Conservation (phyloP, 2,329 filamentous ascomycete genomes). For the Pyricularia sp. region DNA sequence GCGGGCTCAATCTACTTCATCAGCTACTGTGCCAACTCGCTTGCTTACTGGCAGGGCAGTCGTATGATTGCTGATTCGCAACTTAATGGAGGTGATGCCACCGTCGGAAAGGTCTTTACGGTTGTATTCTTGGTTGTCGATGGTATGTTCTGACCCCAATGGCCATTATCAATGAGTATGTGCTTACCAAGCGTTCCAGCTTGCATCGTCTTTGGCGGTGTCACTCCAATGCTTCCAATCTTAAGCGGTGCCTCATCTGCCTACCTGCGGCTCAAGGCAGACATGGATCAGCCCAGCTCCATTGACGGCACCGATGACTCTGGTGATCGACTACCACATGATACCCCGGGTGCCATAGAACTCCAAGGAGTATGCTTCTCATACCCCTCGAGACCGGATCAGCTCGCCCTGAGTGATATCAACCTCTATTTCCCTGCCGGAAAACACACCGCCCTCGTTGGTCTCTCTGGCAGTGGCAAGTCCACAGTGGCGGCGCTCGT, state of each 20-base stretch:
- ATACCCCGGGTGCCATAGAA: conserved; percentile 31
- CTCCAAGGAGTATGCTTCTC: conserved; percentile 30
- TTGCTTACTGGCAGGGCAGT: conserved; percentile 57
- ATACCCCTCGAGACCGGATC: conserved; percentile 29
- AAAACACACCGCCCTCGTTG: conserved; percentile 41
- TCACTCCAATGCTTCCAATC: conserved; percentile 49
- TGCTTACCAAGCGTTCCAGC: conserved; percentile 17
- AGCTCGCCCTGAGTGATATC: conserved; percentile 27
- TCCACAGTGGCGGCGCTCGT: conserved; percentile 34
- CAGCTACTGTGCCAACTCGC: conserved; percentile 51
- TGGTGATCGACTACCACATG: conserved; percentile 29
- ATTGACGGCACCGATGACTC: conserved; percentile 29
- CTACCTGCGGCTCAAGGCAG: conserved; percentile 43
- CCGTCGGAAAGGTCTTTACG: conserved; percentile 28
- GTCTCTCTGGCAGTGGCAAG: conserved; percentile 39
- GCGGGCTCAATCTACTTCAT: conserved; percentile 53
- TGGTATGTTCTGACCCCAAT: conserved; percentile 11
- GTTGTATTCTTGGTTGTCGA: conserved; percentile 41
- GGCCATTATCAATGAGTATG: background rate
- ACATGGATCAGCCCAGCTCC: conserved; percentile 37
- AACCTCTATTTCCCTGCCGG: conserved; percentile 24
- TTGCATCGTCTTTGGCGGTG: conserved; percentile 48
- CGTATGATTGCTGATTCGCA: conserved; percentile 26
- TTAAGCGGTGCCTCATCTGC: conserved; percentile 44
- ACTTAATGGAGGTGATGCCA: conserved; percentile 15